Percentiles rank a stretch among this genome's conserved stretches.
Conservation (phyloP, 768 basidiomycete genomes). For the Podaxis sp. region DNA sequence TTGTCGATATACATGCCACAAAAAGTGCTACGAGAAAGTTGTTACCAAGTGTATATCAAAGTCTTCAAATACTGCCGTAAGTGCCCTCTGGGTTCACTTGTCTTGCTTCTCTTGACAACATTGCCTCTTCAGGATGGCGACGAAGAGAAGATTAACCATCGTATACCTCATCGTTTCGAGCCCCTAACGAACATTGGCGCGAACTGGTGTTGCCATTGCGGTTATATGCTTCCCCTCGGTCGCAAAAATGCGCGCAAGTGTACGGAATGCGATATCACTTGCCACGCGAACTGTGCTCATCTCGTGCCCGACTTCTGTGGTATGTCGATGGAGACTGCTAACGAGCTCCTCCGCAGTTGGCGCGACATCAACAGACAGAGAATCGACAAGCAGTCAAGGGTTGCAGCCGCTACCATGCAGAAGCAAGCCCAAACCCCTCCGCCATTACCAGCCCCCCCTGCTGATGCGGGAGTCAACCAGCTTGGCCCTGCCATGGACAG, state of each 20-base stretch:
- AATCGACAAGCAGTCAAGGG: slow-evolving; percentile 15
- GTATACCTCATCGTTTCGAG: slow-evolving; percentile 98
- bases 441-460: not conserved
- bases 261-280: slow-evolving; percentile 94
- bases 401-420: not conserved
- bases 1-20: slow-evolving; percentile 98
- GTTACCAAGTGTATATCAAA: slow-evolving; percentile 99
- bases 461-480: not conserved
- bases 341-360: slow-evolving; percentile 86
- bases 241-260: slow-evolving; percentile 96
- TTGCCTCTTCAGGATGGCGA: slow-evolving; percentile 72
- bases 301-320: slow-evolving; percentile 99
- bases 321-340: slow-evolving; percentile 99
- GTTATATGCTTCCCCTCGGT: slow-evolving; percentile 95
- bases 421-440: slow-evolving; percentile 12
- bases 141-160: slow-evolving; percentile 98
- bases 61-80: slow-evolving; percentile 81
- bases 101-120: slow-evolving; percentile 10
- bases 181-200: slow-evolving; percentile 95
- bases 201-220: slow-evolving; percentile 99
- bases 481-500: slow-evolving; percentile 37
- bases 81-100: slow-evolving; percentile 27
- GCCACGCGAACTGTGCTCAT: slow-evolving; percentile 96
- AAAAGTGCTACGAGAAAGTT: slow-evolving; percentile 98
- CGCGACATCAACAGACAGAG: slow-evolving; percentile 82